Base-by-base conservation (phyloP, 2,329 filamentous ascomycete species). In the Emydomyces testavorans region DNA sequence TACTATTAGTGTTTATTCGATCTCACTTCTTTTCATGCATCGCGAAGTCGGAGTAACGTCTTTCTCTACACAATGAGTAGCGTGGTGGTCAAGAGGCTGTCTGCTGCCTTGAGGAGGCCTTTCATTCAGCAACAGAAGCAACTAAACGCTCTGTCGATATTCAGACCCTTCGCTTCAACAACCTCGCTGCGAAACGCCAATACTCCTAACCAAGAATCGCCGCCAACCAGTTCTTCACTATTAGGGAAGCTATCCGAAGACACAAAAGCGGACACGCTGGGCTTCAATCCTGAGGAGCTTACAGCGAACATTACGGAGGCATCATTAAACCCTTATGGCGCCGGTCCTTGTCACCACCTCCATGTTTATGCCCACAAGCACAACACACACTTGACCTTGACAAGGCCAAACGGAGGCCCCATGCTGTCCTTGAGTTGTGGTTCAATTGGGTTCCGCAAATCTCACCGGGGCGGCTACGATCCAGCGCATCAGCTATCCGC, bases 301-400 rank as follows among this genome's bases (percentile, higher is more conserved):
- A 26, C 10, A 5, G 24, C 46, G 18, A 46, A 40, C 26, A 48
- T 52, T 15, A 11, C 32, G n/a, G 23, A 34, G 20, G 41, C 28
- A 5, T 36, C 46, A 6, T 24, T 24, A 11, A 46, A 49, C 31
- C 46, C 50, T 11, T 46, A 49, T 7, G 36, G 32, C 21, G 18
- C 36, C 20, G 36, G 29, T 26, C 39, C 43, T 46, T 11, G 38
- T 47, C 39, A 87, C 71, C 87, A 94, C 64, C 76, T 98, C 54
- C 86, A 94, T 70, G 74, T 98, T 64, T 90, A 80, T 68, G 71
- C 83, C 23, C 82, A 85, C 64, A 93, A 87, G 70, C 92, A 95
- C 77, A 98, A 98, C 71, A 92, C 86, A 16, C 87, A 96, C 67
- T 77, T 98, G 59, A 95, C 89, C 1, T 78, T 95, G 56, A 86